Evolutionary conservation across 352 stramenopile genomes (phyloP), one percentile per base, ranked within the genome.

Genomic region (Phytophthora syringae): DNA sequence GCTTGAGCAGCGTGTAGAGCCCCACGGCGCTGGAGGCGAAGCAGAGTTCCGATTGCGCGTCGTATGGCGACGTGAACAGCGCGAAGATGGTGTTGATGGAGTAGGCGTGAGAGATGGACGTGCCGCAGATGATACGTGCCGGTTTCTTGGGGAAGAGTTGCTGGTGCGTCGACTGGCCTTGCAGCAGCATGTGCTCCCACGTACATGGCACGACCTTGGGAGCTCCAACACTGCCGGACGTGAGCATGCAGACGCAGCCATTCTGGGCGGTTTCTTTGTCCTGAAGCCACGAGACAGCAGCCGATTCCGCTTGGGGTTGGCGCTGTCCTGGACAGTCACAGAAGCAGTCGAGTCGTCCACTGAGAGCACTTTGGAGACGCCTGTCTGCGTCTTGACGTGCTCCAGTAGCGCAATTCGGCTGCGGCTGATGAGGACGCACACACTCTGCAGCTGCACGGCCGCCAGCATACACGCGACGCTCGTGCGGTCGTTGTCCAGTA

Each of bases 81-180:
- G 86, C 78, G 58, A 94, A 96, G 21, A 96, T 69, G 3, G 85
- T 83, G 59, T 96, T 96, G 64, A 96, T 93, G 7, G 86, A 90
- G 61, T 86, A 96, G 10, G 86, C 86, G 61, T 96, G 88, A 10
- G 86, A 79, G 55, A 96, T 95, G 16, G 88, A 94, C 28, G 88
- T 93, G 7, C 62, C 80, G 25, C 83, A 91, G 20, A 94, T 76
- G 49, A 96, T 79, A 4, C 86, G 84, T 25, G 79, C 79, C 1
- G 88, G 74, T 0, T 63, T n/a, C 18, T 72, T 48, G 7, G 84
- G 86, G 52, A 96, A 95, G 37, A 94, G 80, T 58, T 88, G 65
- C 37, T 88, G 71, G 34, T 93, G 70, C 6, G 85, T 96, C n/a
- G 64, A 79, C n/a, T 89, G 68, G 15, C 86, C 88, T 44, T 96